Evolutionary conservation across 2,329 filamentous ascomycete species (phyloP), one percentile per base, ranked within the genome.

Genomic region (Fusarium sp.): DNA sequence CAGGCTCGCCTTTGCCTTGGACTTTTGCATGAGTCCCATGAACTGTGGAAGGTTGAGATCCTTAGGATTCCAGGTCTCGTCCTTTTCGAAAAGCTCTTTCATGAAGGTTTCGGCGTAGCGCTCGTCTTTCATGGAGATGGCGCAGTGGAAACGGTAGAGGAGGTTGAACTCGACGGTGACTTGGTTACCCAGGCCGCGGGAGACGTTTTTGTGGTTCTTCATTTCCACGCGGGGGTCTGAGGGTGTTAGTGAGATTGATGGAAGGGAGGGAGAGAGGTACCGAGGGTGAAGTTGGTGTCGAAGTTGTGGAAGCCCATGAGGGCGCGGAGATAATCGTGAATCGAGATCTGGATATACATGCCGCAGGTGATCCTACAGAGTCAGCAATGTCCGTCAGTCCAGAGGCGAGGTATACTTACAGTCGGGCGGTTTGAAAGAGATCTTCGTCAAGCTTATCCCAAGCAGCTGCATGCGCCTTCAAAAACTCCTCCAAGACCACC

Each of bases 201-300:
- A 74, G 1, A 73, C 74, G 11, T 71, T 74, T 35, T 84, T 63
- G 20, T 64, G 41, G 44, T 74, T 33, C 52, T 62, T 58, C 52
- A 62, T 57, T 2, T 62, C 52, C 1, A 58, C 42, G 7, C 52
- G 59, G 7, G 59, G 59, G 3, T 62, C 58, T 61, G 25, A 7
- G 13, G 2, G 5, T 25, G 12, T 61, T n/a, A 61, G 58, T 22
- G 25, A 6, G 17, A 17, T 6, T 27, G 25, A 45, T 25, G 7
- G 15, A 36, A 36, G 10, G 17, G 9, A 45, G 15, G 15, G n/a
- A 8, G 14, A 7, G 14, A 44, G n/a, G 13, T 45, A 45, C 42
- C 60, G 1, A 91, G 82, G 33, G 86, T 89, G 88, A 88, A 91
- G 41, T 87, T 88, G 46, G 86, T 87, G 76, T 90, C 29, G 6